Base-by-base conservation (phyloP, 2,329 filamentous ascomycete genomes). In the Ophiostoma fasciatum region DNA sequence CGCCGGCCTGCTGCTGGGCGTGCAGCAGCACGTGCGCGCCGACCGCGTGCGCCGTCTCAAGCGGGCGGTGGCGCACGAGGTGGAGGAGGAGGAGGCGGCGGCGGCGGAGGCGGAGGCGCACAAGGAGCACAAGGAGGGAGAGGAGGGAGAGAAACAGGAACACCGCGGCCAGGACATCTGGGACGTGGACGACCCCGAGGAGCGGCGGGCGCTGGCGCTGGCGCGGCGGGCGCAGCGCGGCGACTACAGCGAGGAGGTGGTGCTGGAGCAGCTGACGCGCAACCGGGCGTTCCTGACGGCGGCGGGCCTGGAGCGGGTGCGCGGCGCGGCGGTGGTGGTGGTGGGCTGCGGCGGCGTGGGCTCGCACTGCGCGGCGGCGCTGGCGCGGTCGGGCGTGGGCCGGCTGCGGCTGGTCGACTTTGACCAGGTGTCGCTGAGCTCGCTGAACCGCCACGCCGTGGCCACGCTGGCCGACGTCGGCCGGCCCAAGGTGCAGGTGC, bases 301-400 rank as follows among this genome's bases (percentile, higher is more conserved):
- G 21, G 76, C 77, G 7, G 90, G 90, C 0, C 70, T 98, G 10
- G 63, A 66, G 13, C 84, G 81, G 51, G 70, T 98, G 21, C 81
- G 88, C 11, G 66, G 70, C 31, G 73, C 88, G 1, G 93, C 92
- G 50, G 72, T 98, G 31, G 68, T 96, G 27, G 72, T 98, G 2
- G 85, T 98, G 10, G 90, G 90, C 4, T 88, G 85, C 46, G 90
- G 90, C 44, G 90, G 90, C 28, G 90, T 98, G 5, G 90, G 90
- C 31, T 94, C 85, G 7, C 92, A 98, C 61, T 87, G 83, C 43
- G 73, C 79, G 5, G 78, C 87, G 2, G 78, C 90, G 4, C 73
- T 98, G 21, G 80, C 84, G 5, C 78, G 90, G 21, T 94, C 87
- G 0, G 90, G 90, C 22, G 84, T 93, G 29, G 78, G 80, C n/a